Conservation (phyloP, 139 green algal genomes). For the Chlorella sp. region DNA sequence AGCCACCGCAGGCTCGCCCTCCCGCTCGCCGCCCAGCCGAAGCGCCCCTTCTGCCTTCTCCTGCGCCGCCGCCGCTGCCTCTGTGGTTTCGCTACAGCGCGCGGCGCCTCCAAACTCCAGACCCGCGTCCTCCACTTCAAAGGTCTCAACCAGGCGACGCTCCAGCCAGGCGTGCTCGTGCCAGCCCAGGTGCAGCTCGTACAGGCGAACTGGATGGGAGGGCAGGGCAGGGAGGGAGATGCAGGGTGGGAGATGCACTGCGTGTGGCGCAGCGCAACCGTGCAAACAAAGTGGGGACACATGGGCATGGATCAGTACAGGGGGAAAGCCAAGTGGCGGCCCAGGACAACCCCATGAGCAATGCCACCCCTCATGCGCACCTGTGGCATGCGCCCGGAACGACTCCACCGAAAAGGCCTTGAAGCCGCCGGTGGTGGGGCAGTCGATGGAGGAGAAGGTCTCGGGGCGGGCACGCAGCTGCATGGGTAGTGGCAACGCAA, state of each 20-base stretch:
- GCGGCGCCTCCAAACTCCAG: slow-evolving; percentile 39
- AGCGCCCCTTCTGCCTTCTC: background rate
- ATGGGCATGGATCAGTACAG: background rate
- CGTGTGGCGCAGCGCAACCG: background rate
- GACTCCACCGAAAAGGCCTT: slow-evolving; percentile 10
- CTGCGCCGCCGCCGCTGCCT: background rate
- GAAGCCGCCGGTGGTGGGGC: slow-evolving; percentile 27
- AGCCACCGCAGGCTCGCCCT: too few relatives aligned
- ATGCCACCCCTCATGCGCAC: background rate
- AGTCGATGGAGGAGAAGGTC: slow-evolving; percentile 13
- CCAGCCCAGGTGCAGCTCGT: background rate
- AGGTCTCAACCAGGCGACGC: slow-evolving; percentile 4
- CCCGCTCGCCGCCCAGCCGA: background rate
- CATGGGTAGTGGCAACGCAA: too few relatives aligned
- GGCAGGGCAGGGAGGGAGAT: too few relatives aligned
- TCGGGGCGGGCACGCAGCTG: background rate
- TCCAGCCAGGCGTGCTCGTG: background rate
- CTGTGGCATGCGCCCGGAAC: background rate
- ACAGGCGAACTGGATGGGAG: slow-evolving; percentile 17
- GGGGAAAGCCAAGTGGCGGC: background rate
- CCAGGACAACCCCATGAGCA: background rate
- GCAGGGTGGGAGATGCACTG: background rate
- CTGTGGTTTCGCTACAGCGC: background rate
- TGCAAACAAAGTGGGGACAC: background rate
- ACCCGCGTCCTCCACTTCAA: background rate